Conservation (phyloP, 1,284 basidiomycete genomes). For the Tilletia horrida region DNA sequence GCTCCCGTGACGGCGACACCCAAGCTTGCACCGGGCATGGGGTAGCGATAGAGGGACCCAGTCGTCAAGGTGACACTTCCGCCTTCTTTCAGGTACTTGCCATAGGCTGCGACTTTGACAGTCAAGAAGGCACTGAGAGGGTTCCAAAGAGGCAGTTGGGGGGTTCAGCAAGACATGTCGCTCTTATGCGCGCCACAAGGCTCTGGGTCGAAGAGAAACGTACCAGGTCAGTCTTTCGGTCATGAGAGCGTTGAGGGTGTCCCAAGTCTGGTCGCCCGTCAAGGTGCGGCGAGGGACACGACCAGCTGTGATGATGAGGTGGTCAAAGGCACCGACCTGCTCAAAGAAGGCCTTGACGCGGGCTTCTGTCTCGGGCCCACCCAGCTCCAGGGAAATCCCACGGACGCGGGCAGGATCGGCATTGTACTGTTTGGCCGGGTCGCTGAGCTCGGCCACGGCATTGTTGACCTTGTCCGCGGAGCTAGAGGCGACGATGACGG, state of each 20-base stretch:
- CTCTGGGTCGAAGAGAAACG: no score
- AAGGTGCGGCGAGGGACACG: no score
- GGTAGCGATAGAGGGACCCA: neutral
- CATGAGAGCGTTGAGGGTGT: no score
- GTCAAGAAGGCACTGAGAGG: no score
- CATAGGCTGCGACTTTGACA: neutral
- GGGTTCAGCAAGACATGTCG: no score
- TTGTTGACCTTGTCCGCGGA: neutral
- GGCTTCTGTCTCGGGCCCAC: neutral
- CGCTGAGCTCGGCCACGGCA: neutral
- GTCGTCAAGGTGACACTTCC: neutral
- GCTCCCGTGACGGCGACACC: neutral
- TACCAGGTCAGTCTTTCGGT: no score
- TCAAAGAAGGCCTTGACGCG: neutral
- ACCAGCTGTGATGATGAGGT: no score
- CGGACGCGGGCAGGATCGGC: neutral
- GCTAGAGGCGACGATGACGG: neutral
- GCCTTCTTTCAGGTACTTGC: neutral
- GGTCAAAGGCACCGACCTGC: neutral
- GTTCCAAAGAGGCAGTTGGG: no score
- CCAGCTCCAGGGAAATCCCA: neutral
- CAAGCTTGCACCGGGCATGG: neutral
- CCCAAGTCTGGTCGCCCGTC: no score
- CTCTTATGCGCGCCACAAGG: no score
- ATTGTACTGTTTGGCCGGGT: slow-evolving; percentile 9